Evolutionary conservation across 331 rosid species (phyloP).

Genomic region (Pyracantha coccinea): DNA sequence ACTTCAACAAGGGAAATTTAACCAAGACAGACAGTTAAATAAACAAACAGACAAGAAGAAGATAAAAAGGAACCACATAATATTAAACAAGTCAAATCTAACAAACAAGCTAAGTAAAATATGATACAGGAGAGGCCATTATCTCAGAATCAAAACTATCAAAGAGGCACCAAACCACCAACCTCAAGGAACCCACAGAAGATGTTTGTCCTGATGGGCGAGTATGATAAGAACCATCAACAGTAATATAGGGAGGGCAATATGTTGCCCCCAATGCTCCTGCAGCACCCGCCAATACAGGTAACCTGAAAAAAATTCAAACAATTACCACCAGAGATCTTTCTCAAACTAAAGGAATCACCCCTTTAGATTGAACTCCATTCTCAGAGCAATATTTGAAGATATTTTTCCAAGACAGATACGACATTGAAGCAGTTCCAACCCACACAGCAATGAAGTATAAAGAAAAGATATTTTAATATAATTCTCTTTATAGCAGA

Average conservation of each 20-base stretch:
- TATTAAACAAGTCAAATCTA: neutral
- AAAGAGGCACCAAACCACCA: conserved; percentile 6
- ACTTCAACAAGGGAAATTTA: neutral
- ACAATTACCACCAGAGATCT: neutral
- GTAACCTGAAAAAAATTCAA: conserved; percentile 53
- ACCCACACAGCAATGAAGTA: neutral
- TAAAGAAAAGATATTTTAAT: neutral
- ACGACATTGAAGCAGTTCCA: neutral
- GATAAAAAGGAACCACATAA: neutral
- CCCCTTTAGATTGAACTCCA: neutral
- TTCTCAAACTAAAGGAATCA: neutral
- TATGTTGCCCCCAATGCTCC: conserved; percentile 82
- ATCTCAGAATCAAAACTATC: neutral
- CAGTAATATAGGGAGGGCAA: conserved; percentile 73
- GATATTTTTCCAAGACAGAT: neutral
- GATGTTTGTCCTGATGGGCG: conserved; percentile 76
- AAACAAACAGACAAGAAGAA: neutral
- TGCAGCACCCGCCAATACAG: conserved; percentile 93
- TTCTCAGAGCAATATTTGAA: neutral
- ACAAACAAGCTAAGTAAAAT: neutral
- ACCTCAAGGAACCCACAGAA: conserved; percentile 57
- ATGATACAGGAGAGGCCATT: neutral
- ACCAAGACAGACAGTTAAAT: neutral
- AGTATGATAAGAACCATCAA: conserved; percentile 70
- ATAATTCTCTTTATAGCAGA: neutral